Percentiles rank a stretch among this genome's conserved stretches.
These are phyloP conservation scores for Heliosperma pusillum DNA, from an alignment of 148 eudicot species.

Conservation along the genomic window DNA sequence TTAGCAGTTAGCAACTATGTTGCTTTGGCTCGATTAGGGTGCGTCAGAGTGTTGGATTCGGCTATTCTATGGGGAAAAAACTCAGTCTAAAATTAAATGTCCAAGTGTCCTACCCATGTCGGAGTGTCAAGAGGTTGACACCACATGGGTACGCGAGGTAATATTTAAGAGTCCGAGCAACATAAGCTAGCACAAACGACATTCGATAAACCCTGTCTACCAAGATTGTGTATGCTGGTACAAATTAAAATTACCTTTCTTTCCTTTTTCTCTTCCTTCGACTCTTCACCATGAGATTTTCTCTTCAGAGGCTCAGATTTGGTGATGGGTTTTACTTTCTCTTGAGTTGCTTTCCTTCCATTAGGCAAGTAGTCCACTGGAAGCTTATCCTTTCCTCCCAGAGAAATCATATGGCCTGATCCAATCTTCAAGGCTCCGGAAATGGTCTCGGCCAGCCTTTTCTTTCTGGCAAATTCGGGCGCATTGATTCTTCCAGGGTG, in stretches of 20 bases:
- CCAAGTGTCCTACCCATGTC: too few relatives aligned
- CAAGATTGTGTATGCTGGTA: background rate
- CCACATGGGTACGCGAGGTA: too few relatives aligned
- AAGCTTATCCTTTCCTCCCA: conserved; percentile 71
- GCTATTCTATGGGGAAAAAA: too few relatives aligned
- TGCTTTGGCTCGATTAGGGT: too few relatives aligned
- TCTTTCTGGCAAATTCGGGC: conserved; percentile 56
- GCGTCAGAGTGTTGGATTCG: too few relatives aligned
- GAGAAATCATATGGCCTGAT: conserved; percentile 47
- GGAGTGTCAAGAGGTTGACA: too few relatives aligned
- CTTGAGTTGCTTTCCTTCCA: conserved; percentile 37
- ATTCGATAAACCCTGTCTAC: background rate
- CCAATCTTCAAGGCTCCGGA: conserved; percentile 36
- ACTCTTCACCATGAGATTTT: conserved; percentile 66
- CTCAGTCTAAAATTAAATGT: too few relatives aligned
- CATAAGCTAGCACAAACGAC: background rate
- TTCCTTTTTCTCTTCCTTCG: conserved; percentile 98
- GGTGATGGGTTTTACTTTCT: conserved; percentile 43
- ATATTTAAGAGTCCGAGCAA: too few relatives aligned
- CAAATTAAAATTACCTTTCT: conserved; percentile 53
- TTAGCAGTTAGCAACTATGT: too few relatives aligned
- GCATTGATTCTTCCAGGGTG: conserved; percentile 84
- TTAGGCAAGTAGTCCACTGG: conserved; percentile 79
- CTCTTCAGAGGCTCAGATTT: conserved; percentile 43
- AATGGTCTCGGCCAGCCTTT: conserved; percentile 54